phyloP scores from a whole-genome alignment of 179 eudicot species.

The Gypsophila paniculata region DNA sequence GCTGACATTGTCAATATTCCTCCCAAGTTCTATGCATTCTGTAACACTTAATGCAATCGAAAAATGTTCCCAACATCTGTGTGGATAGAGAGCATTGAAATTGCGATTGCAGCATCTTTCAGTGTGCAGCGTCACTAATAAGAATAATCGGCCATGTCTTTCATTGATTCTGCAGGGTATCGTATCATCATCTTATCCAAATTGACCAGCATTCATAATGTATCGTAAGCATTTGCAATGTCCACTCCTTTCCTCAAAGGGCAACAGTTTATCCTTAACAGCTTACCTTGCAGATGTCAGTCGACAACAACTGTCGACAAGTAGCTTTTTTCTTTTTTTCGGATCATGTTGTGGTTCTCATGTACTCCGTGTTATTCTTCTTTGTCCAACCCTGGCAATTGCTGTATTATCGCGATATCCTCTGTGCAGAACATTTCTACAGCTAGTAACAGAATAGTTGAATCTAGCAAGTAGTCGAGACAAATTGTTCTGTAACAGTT shows the following conservation, averaged over 20 bases:
- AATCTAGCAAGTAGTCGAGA: constrained; percentile 6
- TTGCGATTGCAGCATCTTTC: constrained; percentile 15
- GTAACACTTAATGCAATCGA: not conserved
- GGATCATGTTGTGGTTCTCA: not conserved
- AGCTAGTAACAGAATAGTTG: not conserved
- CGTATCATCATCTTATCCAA: constrained; percentile 18
- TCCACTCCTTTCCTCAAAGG: constrained; percentile 22
- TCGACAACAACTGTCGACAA: not conserved
- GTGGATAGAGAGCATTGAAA: constrained; percentile 1
- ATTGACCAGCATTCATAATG: constrained; percentile 21
- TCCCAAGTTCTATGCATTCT: constrained; percentile 14
- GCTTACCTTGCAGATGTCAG: constrained; percentile 20
- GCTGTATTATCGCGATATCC: not conserved
- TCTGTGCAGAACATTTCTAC: not conserved
- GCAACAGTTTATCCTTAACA: constrained; percentile 3
- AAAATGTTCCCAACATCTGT: constrained; percentile 22
- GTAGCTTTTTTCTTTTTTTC: constrained; percentile 1
- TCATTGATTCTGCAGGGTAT: constrained; percentile 15
- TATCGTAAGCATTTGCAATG: constrained; percentile 16
- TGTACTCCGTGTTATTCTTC: not conserved
- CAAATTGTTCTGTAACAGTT: not conserved
- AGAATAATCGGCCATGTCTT: constrained; percentile 24
- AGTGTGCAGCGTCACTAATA: constrained; percentile 9
- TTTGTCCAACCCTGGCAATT: not conserved
- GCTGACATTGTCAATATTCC: constrained; percentile 17